Evolutionary conservation across 1,139 yeast species (phyloP).

Genomic region (Hyphopichia wangnamkhiaoensis): DNA sequence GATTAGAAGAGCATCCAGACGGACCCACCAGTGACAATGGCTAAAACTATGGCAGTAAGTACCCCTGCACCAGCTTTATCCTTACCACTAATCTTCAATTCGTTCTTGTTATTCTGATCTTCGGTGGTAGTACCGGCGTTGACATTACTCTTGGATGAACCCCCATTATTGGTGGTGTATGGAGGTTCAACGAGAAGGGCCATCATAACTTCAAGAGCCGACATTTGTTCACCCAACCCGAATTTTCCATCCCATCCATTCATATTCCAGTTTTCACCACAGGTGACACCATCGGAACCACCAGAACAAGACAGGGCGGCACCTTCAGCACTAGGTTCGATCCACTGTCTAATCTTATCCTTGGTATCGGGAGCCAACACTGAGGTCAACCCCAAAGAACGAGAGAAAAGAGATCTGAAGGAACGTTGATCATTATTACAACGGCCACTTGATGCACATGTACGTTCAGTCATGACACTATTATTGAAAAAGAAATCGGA

Average conservation of each 20-base stretch:
- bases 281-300: slow-evolving; percentile 73
- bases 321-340: slow-evolving; percentile 57
- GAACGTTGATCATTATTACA: slow-evolving; percentile 80
- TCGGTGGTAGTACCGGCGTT: slow-evolving; percentile 45
- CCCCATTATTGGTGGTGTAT: slow-evolving; percentile 45
- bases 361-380: slow-evolving; percentile 54
- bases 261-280: slow-evolving; percentile 67
- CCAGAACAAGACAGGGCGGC: slow-evolving; percentile 76
- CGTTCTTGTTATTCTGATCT: slow-evolving; percentile 29
- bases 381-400: slow-evolving; percentile 64
- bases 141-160: slow-evolving; percentile 44
- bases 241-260: slow-evolving; percentile 62
- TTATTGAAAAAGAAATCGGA: slow-evolving; percentile 48
- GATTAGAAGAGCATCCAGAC: slow-evolving; percentile 46
- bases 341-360: slow-evolving; percentile 41
- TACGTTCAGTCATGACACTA: slow-evolving; percentile 62
- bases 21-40: slow-evolving; percentile 37
- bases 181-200: slow-evolving; percentile 34
- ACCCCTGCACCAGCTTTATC: slow-evolving; percentile 54
- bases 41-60: slow-evolving; percentile 45
- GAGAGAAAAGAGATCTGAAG: slow-evolving; percentile 71
- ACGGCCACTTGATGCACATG: slow-evolving; percentile 51
- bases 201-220: slow-evolving; percentile 67
- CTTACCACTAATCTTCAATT: slow-evolving; percentile 30
- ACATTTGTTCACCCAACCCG: slow-evolving; percentile 80